Conservation (phyloP, 2,329 filamentous ascomycete genomes). For the Diplodia seriata region DNA sequence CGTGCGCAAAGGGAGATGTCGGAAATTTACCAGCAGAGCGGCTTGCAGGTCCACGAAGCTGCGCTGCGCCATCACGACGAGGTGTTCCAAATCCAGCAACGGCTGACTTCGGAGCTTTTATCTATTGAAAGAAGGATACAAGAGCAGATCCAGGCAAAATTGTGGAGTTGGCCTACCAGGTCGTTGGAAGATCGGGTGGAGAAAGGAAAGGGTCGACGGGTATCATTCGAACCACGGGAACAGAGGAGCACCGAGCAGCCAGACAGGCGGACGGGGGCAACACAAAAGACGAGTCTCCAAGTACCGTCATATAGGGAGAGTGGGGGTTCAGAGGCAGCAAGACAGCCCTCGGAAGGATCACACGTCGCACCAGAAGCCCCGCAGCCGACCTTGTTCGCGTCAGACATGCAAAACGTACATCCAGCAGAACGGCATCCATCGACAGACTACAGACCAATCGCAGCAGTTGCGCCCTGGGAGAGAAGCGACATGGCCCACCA, state of each 20-base stretch:
- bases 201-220: background rate
- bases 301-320: background rate
- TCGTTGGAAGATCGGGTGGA: background rate
- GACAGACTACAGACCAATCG: background rate
- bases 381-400: background rate
- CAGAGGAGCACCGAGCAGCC: background rate
- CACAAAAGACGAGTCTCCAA: background rate
- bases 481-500: background rate
- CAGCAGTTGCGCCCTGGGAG: background rate
- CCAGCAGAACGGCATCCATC: background rate
- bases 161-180: background rate
- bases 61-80: slow-evolving; percentile 17
- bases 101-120: background rate
- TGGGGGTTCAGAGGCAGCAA: background rate
- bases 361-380: background rate
- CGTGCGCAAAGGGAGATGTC: slow-evolving; percentile 12
- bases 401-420: background rate
- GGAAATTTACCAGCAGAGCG: slow-evolving; percentile 12
- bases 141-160: background rate
- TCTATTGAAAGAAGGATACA: slow-evolving; percentile 8
- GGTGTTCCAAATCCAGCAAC: slow-evolving; percentile 14
- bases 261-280: background rate
- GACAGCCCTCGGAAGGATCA: background rate
- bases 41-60: background rate
- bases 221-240: background rate